phyloP scores from a whole-genome alignment of 345 rosid genomes.

The Rhodamnia rubescens region DNA sequence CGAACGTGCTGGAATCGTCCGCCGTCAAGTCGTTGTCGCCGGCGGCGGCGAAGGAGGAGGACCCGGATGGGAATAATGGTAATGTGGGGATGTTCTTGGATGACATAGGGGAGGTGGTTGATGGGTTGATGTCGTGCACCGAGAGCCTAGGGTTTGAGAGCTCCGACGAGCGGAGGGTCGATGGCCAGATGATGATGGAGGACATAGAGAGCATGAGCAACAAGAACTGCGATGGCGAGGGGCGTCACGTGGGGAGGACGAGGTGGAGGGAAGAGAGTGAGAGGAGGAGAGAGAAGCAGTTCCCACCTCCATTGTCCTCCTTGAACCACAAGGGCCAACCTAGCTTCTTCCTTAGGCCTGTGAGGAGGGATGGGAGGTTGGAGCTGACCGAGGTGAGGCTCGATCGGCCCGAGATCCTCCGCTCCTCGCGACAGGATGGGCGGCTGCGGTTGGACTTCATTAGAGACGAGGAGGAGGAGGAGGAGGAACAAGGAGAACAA shows the following conservation, averaged over 20 bases:
- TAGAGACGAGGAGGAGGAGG: conserved; percentile 9
- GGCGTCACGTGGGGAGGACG: conserved; percentile 4
- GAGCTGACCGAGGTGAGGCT: conserved; percentile 53
- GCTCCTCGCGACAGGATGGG: conserved; percentile 43
- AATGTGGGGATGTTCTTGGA: conserved; percentile 14
- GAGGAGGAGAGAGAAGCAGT: conserved; percentile 22
- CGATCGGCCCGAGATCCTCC: conserved; percentile 46
- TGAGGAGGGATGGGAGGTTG: conserved; percentile 64
- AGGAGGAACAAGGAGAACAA: background rate
- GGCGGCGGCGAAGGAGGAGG: conserved; percentile 13
- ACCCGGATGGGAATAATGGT: conserved; percentile 14
- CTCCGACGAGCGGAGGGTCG: conserved; percentile 36
- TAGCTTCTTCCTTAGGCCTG: conserved; percentile 42
- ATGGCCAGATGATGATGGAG: conserved; percentile 9
- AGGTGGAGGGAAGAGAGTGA: conserved; percentile 14
- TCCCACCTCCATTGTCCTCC: conserved; percentile 61
- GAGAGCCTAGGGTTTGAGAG: conserved; percentile 92
- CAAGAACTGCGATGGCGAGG: background rate
- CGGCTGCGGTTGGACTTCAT: conserved; percentile 56
- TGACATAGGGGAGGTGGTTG: conserved; percentile 24
- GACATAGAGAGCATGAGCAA: background rate
- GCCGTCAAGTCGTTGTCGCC: background rate
- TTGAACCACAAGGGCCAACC: conserved; percentile 49
- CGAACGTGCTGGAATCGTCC: conserved; percentile 29
- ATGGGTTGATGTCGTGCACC: conserved; percentile 64